A percentile compares a stretch with the other conserved stretches of the same genome.
Evolutionary conservation across 2,329 filamentous ascomycete species (phyloP).

Genomic region (Ascochyta koolunga): DNA sequence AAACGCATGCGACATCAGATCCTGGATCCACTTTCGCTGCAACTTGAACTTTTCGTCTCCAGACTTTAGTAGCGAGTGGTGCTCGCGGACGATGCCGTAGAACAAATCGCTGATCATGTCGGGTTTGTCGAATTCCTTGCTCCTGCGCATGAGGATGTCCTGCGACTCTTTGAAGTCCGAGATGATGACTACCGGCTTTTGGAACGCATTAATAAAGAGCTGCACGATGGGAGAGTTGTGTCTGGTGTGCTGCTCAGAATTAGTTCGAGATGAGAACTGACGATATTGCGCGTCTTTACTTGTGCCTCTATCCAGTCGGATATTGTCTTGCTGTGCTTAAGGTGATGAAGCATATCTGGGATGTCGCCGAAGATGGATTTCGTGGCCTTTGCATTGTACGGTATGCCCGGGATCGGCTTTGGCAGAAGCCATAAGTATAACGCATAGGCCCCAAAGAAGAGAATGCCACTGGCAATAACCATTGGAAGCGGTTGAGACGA

Average conservation of each 20-base stretch:
- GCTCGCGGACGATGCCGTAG: slow-evolving; percentile 40
- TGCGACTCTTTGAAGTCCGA: slow-evolving; percentile 52
- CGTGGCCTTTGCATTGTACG: slow-evolving; percentile 50
- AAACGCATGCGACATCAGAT: slow-evolving; percentile 49
- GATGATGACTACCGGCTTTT: slow-evolving; percentile 53
- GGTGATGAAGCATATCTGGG: slow-evolving; percentile 41
- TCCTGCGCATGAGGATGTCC: slow-evolving; percentile 49
- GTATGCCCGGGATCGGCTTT: slow-evolving; percentile 55
- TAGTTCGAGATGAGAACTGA: no score
- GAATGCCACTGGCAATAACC: no score
- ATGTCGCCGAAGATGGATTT: slow-evolving; percentile 52
- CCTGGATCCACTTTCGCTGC: slow-evolving; percentile 46
- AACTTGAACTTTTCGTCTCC: slow-evolving; percentile 39
- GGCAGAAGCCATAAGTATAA: slow-evolving; percentile 43
- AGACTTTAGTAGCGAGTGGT: slow-evolving; percentile 42
- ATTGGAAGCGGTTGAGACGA: no score
- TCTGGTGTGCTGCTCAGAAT: not conserved
- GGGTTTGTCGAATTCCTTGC: slow-evolving; percentile 55
- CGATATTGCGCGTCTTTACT: no score
- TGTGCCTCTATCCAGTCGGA: slow-evolving; percentile 9
- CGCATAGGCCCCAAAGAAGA: not conserved
- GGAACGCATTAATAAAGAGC: slow-evolving; percentile 54
- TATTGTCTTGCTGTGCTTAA: slow-evolving; percentile 24
- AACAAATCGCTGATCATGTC: slow-evolving; percentile 42
- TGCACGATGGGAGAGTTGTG: slow-evolving; percentile 45